phyloP scores from a whole-genome alignment of 116 monocot genomes.

The Dioscorea cayenensis region DNA sequence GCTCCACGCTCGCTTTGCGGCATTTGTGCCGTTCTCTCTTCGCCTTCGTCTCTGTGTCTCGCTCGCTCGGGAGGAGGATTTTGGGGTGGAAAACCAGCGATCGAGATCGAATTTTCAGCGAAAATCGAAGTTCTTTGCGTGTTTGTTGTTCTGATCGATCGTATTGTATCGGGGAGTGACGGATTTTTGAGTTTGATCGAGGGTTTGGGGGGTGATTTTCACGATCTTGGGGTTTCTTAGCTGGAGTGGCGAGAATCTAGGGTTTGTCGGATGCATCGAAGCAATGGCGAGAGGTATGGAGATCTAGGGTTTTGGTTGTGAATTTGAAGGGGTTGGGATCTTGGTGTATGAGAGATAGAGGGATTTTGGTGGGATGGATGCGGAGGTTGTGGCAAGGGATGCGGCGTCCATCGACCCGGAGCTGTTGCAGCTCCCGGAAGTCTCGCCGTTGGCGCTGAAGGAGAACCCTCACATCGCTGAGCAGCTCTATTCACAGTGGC shows the following conservation, averaged over 20 bases:
- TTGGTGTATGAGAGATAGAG: slow-evolving; percentile 17
- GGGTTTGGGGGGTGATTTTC: too few species aligned
- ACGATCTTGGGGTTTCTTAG: too few species aligned
- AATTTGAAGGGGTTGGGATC: not conserved
- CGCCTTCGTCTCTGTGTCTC: not conserved
- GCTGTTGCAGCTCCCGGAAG: slow-evolving; percentile 62
- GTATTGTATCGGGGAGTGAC: not conserved
- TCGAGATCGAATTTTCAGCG: not conserved
- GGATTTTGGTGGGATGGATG: slow-evolving; percentile 30
- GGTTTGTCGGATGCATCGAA: not conserved
- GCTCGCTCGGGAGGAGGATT: too few species aligned
- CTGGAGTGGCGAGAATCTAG: not conserved
- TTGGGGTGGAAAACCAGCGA: not conserved
- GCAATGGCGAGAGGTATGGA: not conserved
- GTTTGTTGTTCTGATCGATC: not conserved
- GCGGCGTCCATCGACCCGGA: slow-evolving; percentile 47
- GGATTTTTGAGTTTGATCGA: not conserved
- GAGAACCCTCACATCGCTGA: slow-evolving; percentile 43
- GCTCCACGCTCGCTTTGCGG: not conserved
- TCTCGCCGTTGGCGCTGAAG: slow-evolving; percentile 43
- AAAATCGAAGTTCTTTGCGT: not conserved
- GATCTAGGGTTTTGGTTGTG: not conserved
- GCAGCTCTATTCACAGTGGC: slow-evolving; percentile 59
- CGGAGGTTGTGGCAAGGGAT: slow-evolving; percentile 24
- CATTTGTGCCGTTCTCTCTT: slow-evolving; percentile 1